A percentile compares a stretch with the other conserved stretches of the same genome.
Conservation (phyloP, 2,329 filamentous ascomycete genomes). For the Allantophomopsis lycopodina region DNA sequence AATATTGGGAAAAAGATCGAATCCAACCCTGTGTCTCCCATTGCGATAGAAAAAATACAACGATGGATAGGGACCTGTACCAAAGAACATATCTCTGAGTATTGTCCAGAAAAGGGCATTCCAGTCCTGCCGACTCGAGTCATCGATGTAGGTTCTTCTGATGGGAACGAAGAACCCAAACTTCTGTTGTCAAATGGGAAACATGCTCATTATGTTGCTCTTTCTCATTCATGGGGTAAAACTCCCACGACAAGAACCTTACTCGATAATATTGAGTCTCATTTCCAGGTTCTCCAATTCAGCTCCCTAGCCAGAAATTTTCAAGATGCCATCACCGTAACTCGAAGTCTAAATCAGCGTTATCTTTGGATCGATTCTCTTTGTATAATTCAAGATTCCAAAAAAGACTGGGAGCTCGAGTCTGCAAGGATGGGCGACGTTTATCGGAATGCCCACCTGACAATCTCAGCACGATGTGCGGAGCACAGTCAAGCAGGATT, state of each 20-base stretch:
- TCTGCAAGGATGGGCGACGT: slow-evolving; percentile 7
- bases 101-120: not conserved
- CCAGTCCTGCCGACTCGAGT: slow-evolving; percentile 5
- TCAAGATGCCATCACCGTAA: slow-evolving; percentile 6
- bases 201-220: not conserved
- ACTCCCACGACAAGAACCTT: no score
- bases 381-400: slow-evolving; percentile 9
- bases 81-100: not conserved
- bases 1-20: not conserved
- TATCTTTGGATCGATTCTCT: slow-evolving; percentile 11
- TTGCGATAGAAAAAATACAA: not conserved
- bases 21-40: not conserved
- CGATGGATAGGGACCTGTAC: not conserved
- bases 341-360: slow-evolving; percentile 3
- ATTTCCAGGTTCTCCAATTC: no score
- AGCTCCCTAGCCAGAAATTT: not conserved
- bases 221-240: slow-evolving; percentile 3
- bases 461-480: not conserved
- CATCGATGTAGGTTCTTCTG: slow-evolving; percentile 6
- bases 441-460: slow-evolving; percentile 1
- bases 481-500: not conserved
- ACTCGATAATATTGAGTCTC: no score
- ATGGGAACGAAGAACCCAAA: slow-evolving; percentile 1
- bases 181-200: slow-evolving; percentile 1
- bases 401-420: slow-evolving; percentile 8